phyloP scores from a whole-genome alignment of 305 asterid species.

The Fraxinus platypoda region DNA sequence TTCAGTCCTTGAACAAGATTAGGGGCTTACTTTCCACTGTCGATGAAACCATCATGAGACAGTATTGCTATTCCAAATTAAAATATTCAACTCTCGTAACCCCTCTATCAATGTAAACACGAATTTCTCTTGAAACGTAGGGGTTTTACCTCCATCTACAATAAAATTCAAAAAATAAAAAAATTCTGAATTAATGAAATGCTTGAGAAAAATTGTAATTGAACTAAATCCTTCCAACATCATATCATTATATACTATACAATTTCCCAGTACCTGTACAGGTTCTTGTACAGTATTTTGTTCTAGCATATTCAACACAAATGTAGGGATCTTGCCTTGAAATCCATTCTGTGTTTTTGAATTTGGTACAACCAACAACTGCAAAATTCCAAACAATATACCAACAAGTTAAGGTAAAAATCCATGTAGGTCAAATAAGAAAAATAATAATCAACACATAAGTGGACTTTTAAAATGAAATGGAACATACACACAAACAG shows the following conservation, averaged over 20 bases:
- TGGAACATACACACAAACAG: no score
- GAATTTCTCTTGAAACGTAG: slow-evolving; percentile 50
- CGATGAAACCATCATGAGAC: slow-evolving; percentile 42
- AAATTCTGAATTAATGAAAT: background rate
- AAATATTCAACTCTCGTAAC: slow-evolving; percentile 34
- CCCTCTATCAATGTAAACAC: slow-evolving; percentile 46
- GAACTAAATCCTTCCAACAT: background rate
- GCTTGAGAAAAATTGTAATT: background rate
- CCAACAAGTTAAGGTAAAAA: background rate
- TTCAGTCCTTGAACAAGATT: background rate
- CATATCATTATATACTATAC: background rate
- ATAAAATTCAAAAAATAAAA: background rate
- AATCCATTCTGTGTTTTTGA: slow-evolving; percentile 48
- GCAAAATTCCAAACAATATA: background rate
- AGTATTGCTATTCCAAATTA: slow-evolving; percentile 52
- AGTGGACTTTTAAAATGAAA: background rate
- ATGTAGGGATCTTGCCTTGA: slow-evolving; percentile 60
- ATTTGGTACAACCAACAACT: slow-evolving; percentile 44
- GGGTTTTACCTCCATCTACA: slow-evolving; percentile 50
- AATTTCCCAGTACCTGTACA: slow-evolving; percentile 35
- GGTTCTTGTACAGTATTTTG: slow-evolving; percentile 42
- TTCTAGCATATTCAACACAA: slow-evolving; percentile 44
- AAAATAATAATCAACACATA: background rate
- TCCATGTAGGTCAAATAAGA: no score
- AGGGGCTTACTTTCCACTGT: slow-evolving; percentile 39